A percentile compares a stretch with the other conserved stretches of the same genome.
Evolutionary conservation across 345 rosid species (phyloP).

Genomic region (Eutrema japonicum): DNA sequence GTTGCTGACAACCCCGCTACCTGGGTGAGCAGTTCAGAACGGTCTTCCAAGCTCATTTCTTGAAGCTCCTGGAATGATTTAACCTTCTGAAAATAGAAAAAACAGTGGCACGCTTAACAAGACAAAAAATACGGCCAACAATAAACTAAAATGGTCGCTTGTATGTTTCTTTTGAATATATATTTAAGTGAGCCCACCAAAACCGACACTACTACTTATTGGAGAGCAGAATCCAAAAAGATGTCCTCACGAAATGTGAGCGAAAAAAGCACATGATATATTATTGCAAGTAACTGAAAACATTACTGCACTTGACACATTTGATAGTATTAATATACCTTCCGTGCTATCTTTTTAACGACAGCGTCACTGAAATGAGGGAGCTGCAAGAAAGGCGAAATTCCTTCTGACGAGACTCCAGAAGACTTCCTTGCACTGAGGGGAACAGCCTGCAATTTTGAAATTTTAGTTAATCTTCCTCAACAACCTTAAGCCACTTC

Average conservation of each 20-base stretch:
- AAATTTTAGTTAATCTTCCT: constrained; percentile 28
- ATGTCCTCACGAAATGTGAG: not conserved
- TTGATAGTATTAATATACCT: constrained; percentile 52
- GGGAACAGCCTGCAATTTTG: constrained; percentile 81
- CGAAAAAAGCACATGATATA: constrained; percentile 19
- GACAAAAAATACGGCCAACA: not conserved
- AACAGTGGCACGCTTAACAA: constrained; percentile 14
- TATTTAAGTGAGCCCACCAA: constrained; percentile 14
- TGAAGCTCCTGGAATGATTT: constrained; percentile 82
- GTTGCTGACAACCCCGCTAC: constrained; percentile 77
- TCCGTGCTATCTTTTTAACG: constrained; percentile 88
- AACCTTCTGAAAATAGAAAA: constrained; percentile 71
- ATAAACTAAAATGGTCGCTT: not conserved
- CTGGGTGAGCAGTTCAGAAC: constrained; percentile 76
- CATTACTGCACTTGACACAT: constrained; percentile 22
- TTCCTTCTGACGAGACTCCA: constrained; percentile 88
- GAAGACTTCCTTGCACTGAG: constrained; percentile 89
- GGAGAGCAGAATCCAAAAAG: constrained; percentile 23
- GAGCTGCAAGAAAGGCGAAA: constrained; percentile 92
- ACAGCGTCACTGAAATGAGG: constrained; percentile 86
- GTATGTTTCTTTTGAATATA: constrained; percentile 1
- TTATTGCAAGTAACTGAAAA: constrained; percentile 16
- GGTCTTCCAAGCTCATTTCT: constrained; percentile 72
- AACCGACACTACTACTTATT: constrained; percentile 7
- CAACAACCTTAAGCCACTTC: constrained; percentile 24